Evolutionary conservation across 768 basidiomycete species (phyloP).

Genomic region (Boletus sp.): DNA sequence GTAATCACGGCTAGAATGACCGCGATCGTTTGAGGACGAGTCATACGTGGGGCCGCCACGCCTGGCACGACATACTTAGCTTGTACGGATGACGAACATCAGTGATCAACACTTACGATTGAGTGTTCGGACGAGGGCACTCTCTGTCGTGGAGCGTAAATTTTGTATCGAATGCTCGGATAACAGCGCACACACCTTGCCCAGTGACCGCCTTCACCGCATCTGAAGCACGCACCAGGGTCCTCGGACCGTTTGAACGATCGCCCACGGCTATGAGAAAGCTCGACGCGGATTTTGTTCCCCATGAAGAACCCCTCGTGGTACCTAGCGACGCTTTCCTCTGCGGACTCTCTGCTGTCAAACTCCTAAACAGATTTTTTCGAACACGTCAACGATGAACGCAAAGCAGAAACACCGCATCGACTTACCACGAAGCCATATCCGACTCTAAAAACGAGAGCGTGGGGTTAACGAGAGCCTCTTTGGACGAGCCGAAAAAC

Average conservation of each 20-base stretch:
- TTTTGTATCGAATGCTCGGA: background rate
- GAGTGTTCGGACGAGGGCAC: slow-evolving; percentile 56
- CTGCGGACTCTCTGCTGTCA: slow-evolving; percentile 74
- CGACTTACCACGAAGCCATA: slow-evolving; percentile 86
- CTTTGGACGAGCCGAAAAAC: slow-evolving; percentile 32
- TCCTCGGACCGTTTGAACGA: slow-evolving; percentile 82
- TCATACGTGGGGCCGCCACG: slow-evolving; percentile 46
- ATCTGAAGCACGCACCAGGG: slow-evolving; percentile 86
- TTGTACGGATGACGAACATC: background rate
- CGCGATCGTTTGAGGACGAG: slow-evolving; percentile 55
- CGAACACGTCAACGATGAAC: background rate
- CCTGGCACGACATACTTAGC: slow-evolving; percentile 25
- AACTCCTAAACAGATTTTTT: slow-evolving; percentile 59
- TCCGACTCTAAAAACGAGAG: slow-evolving; percentile 54
- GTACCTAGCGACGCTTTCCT: slow-evolving; percentile 85
- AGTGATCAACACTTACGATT: slow-evolving; percentile 43
- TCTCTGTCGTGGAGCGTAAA: slow-evolving; percentile 47
- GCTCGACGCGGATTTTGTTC: slow-evolving; percentile 85
- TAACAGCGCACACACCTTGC: slow-evolving; percentile 57
- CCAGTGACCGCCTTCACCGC: slow-evolving; percentile 86
- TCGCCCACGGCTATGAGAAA: slow-evolving; percentile 80
- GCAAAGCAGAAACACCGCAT: background rate
- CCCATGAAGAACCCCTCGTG: slow-evolving; percentile 91
- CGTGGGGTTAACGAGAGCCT: slow-evolving; percentile 12
- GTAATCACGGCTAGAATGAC: slow-evolving; percentile 54